A percentile compares a stretch with the other conserved stretches of the same genome.
These are phyloP conservation scores for Penicillium olsonii DNA, from an alignment of 2,329 filamentous ascomycete genomes.

Conservation along the genomic window DNA sequence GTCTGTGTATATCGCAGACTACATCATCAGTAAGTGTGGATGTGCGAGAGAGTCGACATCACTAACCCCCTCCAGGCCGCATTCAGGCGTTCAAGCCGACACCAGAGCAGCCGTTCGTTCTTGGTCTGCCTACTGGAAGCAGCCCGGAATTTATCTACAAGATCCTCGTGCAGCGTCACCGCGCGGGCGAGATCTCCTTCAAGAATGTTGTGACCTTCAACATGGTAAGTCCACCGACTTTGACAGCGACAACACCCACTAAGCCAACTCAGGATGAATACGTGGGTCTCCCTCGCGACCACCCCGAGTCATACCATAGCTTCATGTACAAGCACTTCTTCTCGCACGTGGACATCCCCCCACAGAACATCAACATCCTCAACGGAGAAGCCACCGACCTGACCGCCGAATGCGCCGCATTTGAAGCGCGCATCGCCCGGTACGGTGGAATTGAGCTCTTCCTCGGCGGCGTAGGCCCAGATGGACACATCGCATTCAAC, in stretches of 20 bases:
- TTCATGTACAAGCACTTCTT: constrained; percentile 96
- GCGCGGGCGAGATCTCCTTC: constrained; percentile 68
- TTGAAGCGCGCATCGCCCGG: constrained; percentile 74
- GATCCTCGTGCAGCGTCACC: constrained; percentile 62
- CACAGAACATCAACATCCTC: constrained; percentile 80
- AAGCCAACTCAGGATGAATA: constrained; percentile 69
- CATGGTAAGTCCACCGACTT: constrained; percentile 60
- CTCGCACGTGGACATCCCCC: constrained; percentile 78
- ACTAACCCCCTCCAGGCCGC: constrained; percentile 55
- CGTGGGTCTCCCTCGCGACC: constrained; percentile 77
- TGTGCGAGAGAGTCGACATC: background rate
- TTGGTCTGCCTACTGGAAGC: constrained; percentile 81
- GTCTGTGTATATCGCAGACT: constrained; percentile 76
- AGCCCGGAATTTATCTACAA: constrained; percentile 78
- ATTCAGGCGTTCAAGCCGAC: constrained; percentile 77
- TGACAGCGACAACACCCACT: constrained; percentile 5
- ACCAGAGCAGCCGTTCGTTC: constrained; percentile 72
- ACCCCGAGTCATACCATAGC: constrained; percentile 83
- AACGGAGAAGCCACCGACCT: constrained; percentile 77
- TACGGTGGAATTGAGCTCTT: constrained; percentile 83
- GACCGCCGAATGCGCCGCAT: constrained; percentile 73
- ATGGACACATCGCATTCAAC: constrained; percentile 89
- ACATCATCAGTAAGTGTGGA: constrained; percentile 65
- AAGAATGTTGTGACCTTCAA: constrained; percentile 90
- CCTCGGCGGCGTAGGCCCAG: constrained; percentile 79